These are phyloP conservation scores for Podochytrium sp. DNA, from an alignment of 192 early-diverging fungal species.

Conservation along the genomic window DNA sequence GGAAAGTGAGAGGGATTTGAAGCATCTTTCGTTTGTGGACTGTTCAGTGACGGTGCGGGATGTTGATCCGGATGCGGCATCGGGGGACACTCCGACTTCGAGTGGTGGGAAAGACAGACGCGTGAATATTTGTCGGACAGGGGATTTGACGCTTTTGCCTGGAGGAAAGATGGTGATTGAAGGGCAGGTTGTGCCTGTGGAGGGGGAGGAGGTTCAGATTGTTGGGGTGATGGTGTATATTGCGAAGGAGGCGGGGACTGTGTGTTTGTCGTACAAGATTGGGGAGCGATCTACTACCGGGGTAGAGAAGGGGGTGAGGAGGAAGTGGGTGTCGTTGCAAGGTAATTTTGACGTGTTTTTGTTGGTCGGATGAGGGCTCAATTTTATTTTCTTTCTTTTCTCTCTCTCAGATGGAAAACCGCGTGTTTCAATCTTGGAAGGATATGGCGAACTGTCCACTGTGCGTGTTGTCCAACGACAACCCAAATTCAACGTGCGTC, in stretches of 20 bases:
- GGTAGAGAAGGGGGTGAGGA: constrained; percentile 28
- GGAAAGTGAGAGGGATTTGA: neutral
- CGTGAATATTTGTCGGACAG: constrained; percentile 44
- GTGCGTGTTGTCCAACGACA: constrained; percentile 60
- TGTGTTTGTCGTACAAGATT: constrained; percentile 39
- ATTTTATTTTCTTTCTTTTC: neutral
- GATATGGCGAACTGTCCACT: constrained; percentile 55
- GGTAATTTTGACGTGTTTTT: neutral
- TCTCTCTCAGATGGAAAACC: constrained; percentile 32
- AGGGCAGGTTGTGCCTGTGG: constrained; percentile 53
- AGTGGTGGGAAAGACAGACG: constrained; percentile 23
- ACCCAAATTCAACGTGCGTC: constrained; percentile 60
- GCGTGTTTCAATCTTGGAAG: constrained; percentile 50
- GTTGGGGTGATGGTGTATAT: constrained; percentile 33
- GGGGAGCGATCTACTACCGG: constrained; percentile 35
- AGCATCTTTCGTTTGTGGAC: constrained; percentile 31
- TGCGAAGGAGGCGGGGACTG: constrained; percentile 5
- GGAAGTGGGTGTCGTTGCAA: constrained; percentile 36
- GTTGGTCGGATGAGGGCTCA: neutral
- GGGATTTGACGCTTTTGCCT: constrained; percentile 54
- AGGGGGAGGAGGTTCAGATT: constrained; percentile 67
- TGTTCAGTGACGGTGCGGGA: neutral
- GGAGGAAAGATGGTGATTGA: constrained; percentile 62
- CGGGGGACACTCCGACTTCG: neutral
- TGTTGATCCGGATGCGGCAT: constrained; percentile 2